These are phyloP conservation scores for Lichtheimia corymbifera DNA, from an alignment of 371 early-diverging fungal species.

Conservation along the genomic window DNA sequence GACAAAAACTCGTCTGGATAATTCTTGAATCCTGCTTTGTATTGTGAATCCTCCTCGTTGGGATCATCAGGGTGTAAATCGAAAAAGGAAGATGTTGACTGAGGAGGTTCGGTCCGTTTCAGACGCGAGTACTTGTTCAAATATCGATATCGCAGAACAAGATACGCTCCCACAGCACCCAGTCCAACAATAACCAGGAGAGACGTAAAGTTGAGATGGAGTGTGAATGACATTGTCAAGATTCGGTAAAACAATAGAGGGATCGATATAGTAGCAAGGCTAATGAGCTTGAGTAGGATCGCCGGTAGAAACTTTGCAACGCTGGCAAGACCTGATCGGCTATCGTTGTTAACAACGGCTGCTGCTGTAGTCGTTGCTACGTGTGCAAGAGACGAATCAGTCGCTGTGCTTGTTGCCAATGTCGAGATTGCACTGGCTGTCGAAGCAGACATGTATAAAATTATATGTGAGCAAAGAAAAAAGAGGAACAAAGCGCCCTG, in stretches of 20 bases:
- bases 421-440: too few relatives aligned
- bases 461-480: not conserved
- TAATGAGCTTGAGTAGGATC: slow-evolving; percentile 46
- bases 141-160: slow-evolving; percentile 71
- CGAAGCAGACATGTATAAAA: not conserved
- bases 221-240: slow-evolving; percentile 69
- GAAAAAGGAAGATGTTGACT: slow-evolving; percentile 60
- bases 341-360: not conserved
- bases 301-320: slow-evolving; percentile 41
- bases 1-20: slow-evolving; percentile 86
- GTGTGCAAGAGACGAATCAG: not conserved
- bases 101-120: slow-evolving; percentile 52
- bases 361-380: not conserved
- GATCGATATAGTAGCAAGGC: slow-evolving; percentile 60
- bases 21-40: slow-evolving; percentile 41
- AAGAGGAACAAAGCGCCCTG: not conserved
- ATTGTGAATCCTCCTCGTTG: slow-evolving; percentile 57
- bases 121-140: slow-evolving; percentile 82
- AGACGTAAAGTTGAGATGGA: slow-evolving; percentile 66
- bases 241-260: slow-evolving; percentile 60
- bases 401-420: too few relatives aligned
- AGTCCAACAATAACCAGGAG: slow-evolving; percentile 50
- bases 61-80: slow-evolving; percentile 82
- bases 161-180: slow-evolving; percentile 43
- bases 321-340: slow-evolving; percentile 15